phyloP scores from a whole-genome alignment of 768 basidiomycete genomes.

The Macrolepiota albuminosa region DNA sequence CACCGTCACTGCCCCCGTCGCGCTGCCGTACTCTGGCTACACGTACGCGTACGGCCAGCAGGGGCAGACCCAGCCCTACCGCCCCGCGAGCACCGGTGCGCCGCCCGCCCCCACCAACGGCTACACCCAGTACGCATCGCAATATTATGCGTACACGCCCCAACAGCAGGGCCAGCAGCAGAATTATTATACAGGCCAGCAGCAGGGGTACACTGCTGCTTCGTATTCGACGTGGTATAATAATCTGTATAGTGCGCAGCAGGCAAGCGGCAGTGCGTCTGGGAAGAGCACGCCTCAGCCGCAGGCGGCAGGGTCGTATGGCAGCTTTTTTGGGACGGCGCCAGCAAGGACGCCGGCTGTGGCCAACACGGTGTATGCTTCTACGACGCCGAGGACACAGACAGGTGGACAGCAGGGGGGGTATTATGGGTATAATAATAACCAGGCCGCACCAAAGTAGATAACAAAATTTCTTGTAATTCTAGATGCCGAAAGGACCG shows the following conservation, averaged over 20 bases:
- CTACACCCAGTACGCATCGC: constrained; percentile 28
- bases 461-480: too few relatives aligned
- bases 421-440: constrained; percentile 21
- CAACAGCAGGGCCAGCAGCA: constrained; percentile 19
- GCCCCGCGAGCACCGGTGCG: constrained; percentile 4
- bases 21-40: constrained; percentile 28
- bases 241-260: constrained; percentile 22
- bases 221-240: constrained; percentile 30
- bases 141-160: constrained; percentile 16
- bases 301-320: constrained; percentile 16
- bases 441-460: constrained; percentile 1
- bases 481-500: constrained; percentile 3
- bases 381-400: constrained; percentile 25
- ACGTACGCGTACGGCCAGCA: constrained; percentile 28
- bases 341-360: constrained; percentile 19
- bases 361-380: constrained; percentile 22
- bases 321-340: constrained; percentile 18
- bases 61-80: constrained; percentile 15
- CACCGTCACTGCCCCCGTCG: constrained; percentile 18
- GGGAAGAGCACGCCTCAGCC: constrained; percentile 44
- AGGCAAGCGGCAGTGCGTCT: constrained; percentile 15
- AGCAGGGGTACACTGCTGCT: constrained; percentile 28
- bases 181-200: constrained; percentile 32
- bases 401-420: constrained; percentile 13
- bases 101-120: background rate